Percentiles rank a stretch among this genome's conserved stretches.
Conservation (phyloP, 371 early-diverging fungal genomes). For the Mortierella sp. region DNA sequence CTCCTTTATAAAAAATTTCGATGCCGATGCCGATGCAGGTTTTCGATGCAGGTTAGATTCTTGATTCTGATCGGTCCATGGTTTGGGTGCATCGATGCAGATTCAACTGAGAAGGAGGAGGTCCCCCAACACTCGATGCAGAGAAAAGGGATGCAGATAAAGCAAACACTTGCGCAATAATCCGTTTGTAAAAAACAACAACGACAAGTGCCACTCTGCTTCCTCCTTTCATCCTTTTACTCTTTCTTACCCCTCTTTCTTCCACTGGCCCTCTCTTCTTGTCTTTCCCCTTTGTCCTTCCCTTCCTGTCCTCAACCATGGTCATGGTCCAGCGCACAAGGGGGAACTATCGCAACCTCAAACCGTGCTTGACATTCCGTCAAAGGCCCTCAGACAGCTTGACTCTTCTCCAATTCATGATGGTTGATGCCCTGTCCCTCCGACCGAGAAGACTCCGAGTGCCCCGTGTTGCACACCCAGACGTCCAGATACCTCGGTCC, state of each 20-base stretch:
- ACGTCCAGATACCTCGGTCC: constrained; percentile 1
- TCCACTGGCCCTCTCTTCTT: background rate
- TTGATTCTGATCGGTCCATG: background rate
- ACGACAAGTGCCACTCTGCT: too few species aligned
- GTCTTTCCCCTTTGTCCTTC: background rate
- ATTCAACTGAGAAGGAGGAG: background rate
- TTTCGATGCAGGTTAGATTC: background rate
- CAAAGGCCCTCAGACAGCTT: background rate
- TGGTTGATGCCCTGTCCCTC: background rate
- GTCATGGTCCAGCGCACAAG: background rate
- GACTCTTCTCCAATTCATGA: background rate
- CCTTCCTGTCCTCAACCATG: too few species aligned
- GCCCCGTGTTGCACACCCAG: background rate
- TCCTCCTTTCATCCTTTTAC: too few species aligned
- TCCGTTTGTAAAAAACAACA: too few species aligned
- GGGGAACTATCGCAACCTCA: background rate
- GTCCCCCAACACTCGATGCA: background rate
- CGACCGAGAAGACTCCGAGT: constrained; percentile 1
- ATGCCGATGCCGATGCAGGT: background rate
- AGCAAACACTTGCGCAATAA: too few species aligned
- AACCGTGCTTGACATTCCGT: background rate
- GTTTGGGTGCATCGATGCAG: background rate
- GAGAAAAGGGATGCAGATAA: too few species aligned
- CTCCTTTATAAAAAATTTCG: too few species aligned
- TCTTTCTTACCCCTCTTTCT: background rate